Evolutionary conservation across 257 asterid genomes (phyloP).

Genomic region (Voacanga thouarsii): DNA sequence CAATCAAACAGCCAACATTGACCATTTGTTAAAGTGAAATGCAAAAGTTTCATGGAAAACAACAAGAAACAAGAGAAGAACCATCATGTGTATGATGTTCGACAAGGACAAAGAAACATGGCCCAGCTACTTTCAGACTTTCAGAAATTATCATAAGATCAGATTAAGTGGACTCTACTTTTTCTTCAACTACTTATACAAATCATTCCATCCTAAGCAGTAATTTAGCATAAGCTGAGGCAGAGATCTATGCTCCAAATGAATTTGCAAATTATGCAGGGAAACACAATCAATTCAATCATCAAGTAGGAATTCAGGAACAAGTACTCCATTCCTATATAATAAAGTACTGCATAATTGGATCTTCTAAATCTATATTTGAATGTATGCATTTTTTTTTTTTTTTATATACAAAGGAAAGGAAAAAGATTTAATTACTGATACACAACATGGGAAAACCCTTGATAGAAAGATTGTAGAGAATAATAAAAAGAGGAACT

Average conservation of each 20-base stretch:
- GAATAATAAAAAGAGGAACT: constrained; percentile 16
- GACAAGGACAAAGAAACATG: not conserved
- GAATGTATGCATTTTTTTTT: not conserved
- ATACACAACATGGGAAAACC: not conserved
- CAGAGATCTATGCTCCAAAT: not conserved
- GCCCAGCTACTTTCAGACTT: not conserved
- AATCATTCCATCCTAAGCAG: not conserved
- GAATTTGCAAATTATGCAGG: not conserved
- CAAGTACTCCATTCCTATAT: not conserved
- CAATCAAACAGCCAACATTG: not conserved
- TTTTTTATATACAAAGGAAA: not conserved
- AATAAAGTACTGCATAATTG: not conserved
- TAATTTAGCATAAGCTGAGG: not conserved
- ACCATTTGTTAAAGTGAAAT: not conserved
- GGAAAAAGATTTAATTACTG: not conserved
- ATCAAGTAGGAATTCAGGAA: not conserved
- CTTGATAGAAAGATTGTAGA: not conserved
- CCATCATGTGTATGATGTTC: not conserved
- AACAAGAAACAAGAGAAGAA: not conserved
- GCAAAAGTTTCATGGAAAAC: not conserved
- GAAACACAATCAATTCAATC: not conserved
- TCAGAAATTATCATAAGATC: not conserved
- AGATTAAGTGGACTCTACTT: not conserved
- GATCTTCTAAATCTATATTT: not conserved
- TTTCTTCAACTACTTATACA: not conserved